Evolutionary conservation across 148 eudicot species (phyloP).

Genomic region (Rhododendron mucronatum): DNA sequence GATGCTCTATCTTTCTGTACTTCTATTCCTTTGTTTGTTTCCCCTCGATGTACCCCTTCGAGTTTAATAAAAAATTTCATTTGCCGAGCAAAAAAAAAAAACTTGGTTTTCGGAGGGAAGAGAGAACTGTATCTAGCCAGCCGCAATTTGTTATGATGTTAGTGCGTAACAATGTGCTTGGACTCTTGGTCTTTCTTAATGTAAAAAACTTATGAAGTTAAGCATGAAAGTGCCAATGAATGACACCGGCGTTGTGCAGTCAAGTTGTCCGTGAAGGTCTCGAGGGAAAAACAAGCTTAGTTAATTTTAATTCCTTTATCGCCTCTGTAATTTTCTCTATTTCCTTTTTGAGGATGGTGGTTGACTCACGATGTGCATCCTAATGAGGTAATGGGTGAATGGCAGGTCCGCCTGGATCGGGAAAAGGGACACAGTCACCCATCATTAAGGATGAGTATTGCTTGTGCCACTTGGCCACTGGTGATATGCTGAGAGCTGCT

Average conservation of each 20-base stretch:
- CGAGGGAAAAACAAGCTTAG: background rate
- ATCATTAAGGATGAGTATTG: conserved; percentile 91
- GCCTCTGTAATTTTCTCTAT: background rate
- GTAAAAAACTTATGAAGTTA: background rate
- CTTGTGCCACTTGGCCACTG: conserved; percentile 95
- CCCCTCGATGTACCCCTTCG: no score
- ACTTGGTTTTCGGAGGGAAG: background rate
- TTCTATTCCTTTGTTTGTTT: no score
- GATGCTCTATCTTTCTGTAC: no score
- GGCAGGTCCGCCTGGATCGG: conserved; percentile 96
- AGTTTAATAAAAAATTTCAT: no score
- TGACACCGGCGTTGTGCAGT: background rate
- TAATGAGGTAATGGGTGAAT: background rate
- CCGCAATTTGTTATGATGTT: background rate
- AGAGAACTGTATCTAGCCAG: background rate
- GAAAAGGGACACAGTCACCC: conserved; percentile 98
- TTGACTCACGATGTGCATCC: background rate
- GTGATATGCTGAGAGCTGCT: conserved; percentile 98
- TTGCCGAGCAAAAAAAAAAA: no score
- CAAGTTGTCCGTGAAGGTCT: background rate
- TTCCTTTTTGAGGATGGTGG: background rate
- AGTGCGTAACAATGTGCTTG: background rate
- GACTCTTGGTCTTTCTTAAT: background rate
- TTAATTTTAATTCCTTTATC: background rate
- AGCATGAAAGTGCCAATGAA: background rate